Conservation (phyloP, 768 basidiomycete species). For the Calocera cornea region DNA sequence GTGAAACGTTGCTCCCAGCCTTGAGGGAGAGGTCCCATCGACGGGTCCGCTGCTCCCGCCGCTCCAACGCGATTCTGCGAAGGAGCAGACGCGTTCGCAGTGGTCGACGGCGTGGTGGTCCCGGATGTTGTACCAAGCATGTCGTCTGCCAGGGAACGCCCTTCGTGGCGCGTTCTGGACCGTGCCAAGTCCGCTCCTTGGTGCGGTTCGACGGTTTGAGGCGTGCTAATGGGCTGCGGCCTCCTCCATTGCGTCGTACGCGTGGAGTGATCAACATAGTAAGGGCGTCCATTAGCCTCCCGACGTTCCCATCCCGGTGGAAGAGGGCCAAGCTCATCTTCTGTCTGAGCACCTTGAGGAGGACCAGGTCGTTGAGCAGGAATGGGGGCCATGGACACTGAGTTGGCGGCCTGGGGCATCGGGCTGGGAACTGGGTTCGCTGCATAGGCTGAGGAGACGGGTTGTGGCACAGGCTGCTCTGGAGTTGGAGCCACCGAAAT, state of each 20-base stretch:
- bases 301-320: constrained; percentile 78
- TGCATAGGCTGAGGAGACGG: neutral
- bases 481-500: neutral
- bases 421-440: neutral
- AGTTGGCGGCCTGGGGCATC: neutral
- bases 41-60: constrained; percentile 24
- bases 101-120: constrained; percentile 16
- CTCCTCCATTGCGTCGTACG: constrained; percentile 72
- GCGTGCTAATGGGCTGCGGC: constrained; percentile 30
- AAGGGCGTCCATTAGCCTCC: constrained; percentile 56
- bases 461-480: neutral
- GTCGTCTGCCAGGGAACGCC: constrained; percentile 18
- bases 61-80: constrained; percentile 17
- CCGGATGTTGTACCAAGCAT: constrained; percentile 5
- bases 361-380: neutral
- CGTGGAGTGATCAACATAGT: constrained; percentile 80
- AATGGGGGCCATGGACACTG: neutral
- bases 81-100: constrained; percentile 15
- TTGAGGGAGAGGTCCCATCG: constrained; percentile 50
- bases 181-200: constrained; percentile 3
- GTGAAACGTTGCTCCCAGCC: constrained; percentile 90
- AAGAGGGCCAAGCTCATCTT: constrained; percentile 49
- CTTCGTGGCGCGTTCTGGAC: constrained; percentile 19
- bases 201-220: neutral
- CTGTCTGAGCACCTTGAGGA: constrained; percentile 22